These are phyloP conservation scores for Alloascoidea hylecoeti DNA, from an alignment of 805 yeast genomes.

Conservation along the genomic window DNA sequence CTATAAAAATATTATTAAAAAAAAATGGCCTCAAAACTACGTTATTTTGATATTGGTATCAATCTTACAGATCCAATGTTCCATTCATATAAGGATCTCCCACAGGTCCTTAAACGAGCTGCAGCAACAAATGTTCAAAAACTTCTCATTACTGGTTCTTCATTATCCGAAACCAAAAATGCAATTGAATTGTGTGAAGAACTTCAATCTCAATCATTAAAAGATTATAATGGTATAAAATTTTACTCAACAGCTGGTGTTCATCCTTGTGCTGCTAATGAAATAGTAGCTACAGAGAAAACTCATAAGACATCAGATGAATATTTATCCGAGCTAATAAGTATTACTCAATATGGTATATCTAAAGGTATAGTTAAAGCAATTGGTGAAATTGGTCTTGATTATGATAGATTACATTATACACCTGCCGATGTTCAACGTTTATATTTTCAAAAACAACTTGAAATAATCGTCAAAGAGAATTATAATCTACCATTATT, in stretches of 20 bases:
- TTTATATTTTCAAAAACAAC: slow-evolving; percentile 56
- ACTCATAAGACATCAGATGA: slow-evolving; percentile 18
- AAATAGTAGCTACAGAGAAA: slow-evolving; percentile 21
- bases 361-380: slow-evolving; percentile 48
- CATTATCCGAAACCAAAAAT: slow-evolving; percentile 47
- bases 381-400: slow-evolving; percentile 93
- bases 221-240: slow-evolving; percentile 10
- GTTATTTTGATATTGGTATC: slow-evolving; percentile 34
- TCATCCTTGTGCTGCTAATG: slow-evolving; percentile 82
- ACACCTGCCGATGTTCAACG: slow-evolving; percentile 57
- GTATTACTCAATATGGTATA: slow-evolving; percentile 32
- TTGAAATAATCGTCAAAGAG: slow-evolving; percentile 45
- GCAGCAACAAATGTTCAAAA: slow-evolving; percentile 44
- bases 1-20: no score
- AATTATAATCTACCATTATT: slow-evolving; percentile 58
- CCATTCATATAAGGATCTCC: slow-evolving; percentile 49
- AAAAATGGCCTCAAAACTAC: no score
- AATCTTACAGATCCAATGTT: slow-evolving; percentile 71
- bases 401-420: slow-evolving; percentile 78
- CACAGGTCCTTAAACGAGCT: slow-evolving; percentile 54
- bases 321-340: slow-evolving; percentile 34
- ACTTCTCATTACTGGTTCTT: slow-evolving; percentile 77
- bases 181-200: slow-evolving; percentile 41
- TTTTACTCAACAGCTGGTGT: slow-evolving; percentile 77
- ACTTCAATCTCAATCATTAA: slow-evolving; percentile 14